Evolutionary conservation across 2,329 filamentous ascomycete genomes (phyloP).

Genomic region (Chrysoporthe puriensis): DNA sequence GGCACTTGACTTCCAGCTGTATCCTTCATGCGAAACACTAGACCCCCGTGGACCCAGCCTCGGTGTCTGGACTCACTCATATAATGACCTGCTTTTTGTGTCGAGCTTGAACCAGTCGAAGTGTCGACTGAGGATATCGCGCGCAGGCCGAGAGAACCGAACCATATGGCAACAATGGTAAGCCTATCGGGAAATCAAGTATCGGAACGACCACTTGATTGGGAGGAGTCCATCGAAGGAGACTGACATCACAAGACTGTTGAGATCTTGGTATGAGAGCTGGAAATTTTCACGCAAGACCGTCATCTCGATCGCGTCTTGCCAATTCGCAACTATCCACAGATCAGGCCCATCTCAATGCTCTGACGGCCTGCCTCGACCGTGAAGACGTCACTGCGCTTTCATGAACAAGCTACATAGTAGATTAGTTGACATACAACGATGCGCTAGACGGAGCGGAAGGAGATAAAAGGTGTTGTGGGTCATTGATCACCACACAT

Average conservation of each 20-base stretch:
- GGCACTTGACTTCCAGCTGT: no score
- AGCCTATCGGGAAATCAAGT: neutral
- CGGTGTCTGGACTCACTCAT: neutral
- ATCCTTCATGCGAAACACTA: neutral
- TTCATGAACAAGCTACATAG: neutral
- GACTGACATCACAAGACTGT: neutral
- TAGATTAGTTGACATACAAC: neutral
- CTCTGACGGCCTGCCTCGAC: neutral
- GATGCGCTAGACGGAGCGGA: neutral
- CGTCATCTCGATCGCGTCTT: neutral
- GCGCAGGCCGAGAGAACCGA: conserved; percentile 2
- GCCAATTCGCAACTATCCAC: neutral
- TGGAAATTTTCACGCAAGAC: neutral
- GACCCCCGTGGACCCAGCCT: neutral
- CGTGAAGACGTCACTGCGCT: neutral
- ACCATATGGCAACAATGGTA: neutral
- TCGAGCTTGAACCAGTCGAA: neutral
- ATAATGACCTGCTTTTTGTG: conserved; percentile 1
- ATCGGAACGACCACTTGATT: neutral
- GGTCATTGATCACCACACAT: neutral
- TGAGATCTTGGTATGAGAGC: neutral
- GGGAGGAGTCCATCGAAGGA: neutral
- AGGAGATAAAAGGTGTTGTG: neutral
- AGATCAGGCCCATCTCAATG: neutral
- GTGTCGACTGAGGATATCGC: neutral